phyloP scores from a whole-genome alignment of 208 protist genomes.

The Trypanosoma boissoni region DNA sequence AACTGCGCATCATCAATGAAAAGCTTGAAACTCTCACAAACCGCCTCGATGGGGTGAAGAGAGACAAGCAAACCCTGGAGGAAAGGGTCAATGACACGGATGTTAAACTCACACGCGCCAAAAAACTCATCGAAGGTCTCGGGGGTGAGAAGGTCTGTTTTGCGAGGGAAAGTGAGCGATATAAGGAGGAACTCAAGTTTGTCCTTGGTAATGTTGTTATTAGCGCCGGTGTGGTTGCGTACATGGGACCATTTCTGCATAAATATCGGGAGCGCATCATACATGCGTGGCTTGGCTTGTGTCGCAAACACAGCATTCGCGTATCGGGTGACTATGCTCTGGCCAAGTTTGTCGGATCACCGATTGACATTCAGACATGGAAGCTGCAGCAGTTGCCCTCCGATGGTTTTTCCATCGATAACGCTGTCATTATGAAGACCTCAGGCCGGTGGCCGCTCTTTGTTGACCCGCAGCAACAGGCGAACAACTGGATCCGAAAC shows the following conservation, averaged over 20 bases:
- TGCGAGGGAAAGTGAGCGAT: slow-evolving; percentile 71
- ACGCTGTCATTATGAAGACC: slow-evolving; percentile 92
- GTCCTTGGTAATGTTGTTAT: slow-evolving; percentile 95
- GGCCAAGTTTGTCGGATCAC: slow-evolving; percentile 84
- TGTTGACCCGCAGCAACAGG: slow-evolving; percentile 94
- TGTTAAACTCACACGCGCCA: slow-evolving; percentile 93
- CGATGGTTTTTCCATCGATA: slow-evolving; percentile 92
- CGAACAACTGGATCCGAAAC: slow-evolving; percentile 94
- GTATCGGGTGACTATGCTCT: slow-evolving; percentile 86
- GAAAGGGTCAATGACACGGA: slow-evolving; percentile 91
- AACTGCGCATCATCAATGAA: slow-evolving; percentile 88
- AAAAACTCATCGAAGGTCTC: slow-evolving; percentile 93
- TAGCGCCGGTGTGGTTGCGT: slow-evolving; percentile 92
- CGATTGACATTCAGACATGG: slow-evolving; percentile 92
- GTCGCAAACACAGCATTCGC: slow-evolving; percentile 63
- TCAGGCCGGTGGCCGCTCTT: slow-evolving; percentile 92
- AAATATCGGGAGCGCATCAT: slow-evolving; percentile 87
- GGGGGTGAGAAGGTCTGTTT: slow-evolving; percentile 94
- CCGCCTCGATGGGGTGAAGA: slow-evolving; percentile 82
- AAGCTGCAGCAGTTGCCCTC: slow-evolving; percentile 92
- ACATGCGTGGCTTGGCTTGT: slow-evolving; percentile 69
- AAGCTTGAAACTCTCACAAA: slow-evolving; percentile 81
- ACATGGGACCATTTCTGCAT: slow-evolving; percentile 95
- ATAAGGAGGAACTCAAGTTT: slow-evolving; percentile 80
- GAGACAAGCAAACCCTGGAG: slow-evolving; percentile 91